Conservation (phyloP, 2,329 filamentous ascomycete species). For the Neonectria faginata region DNA sequence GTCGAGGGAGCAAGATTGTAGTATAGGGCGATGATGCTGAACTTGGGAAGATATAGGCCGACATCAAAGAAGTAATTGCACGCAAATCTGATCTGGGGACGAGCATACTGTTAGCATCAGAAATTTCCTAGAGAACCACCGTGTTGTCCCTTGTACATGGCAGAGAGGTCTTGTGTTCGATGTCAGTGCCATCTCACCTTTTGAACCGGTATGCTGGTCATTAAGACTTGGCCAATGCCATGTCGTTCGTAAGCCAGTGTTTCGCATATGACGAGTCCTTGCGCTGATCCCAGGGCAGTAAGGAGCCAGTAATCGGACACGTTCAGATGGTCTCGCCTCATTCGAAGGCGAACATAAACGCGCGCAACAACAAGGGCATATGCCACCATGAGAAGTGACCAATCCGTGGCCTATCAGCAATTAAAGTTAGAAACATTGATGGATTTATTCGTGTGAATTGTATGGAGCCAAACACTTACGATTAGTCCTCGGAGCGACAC, state of each 20-base stretch:
- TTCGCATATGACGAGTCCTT: slow-evolving; percentile 10
- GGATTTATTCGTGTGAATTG: too few relatives aligned
- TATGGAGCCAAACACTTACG: neutral
- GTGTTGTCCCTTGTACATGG: neutral
- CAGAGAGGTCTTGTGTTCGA: neutral
- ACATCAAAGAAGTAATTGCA: slow-evolving; percentile 43
- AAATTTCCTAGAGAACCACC: neutral
- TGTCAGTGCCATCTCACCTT: slow-evolving; percentile 2
- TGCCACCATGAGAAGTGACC: slow-evolving; percentile 9
- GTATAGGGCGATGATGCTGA: slow-evolving; percentile 43
- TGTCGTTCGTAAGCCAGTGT: slow-evolving; percentile 6
- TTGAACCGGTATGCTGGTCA: neutral
- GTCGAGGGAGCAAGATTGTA: slow-evolving; percentile 36
- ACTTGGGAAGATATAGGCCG: slow-evolving; percentile 42
- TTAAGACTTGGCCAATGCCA: neutral
- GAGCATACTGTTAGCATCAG: neutral
- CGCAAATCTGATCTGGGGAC: slow-evolving; percentile 32
- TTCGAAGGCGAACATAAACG: slow-evolving; percentile 16
- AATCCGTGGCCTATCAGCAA: slow-evolving; percentile 9
- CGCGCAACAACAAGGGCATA: slow-evolving; percentile 10
- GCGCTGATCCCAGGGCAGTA: neutral
- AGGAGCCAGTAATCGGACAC: slow-evolving; percentile 9
- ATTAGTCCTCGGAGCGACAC: neutral
- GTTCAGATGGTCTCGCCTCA: slow-evolving; percentile 11
- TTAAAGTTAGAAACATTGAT: neutral